Base-by-base conservation (phyloP, 2,329 filamentous ascomycete genomes). In the Lecanicillium sp. region DNA sequence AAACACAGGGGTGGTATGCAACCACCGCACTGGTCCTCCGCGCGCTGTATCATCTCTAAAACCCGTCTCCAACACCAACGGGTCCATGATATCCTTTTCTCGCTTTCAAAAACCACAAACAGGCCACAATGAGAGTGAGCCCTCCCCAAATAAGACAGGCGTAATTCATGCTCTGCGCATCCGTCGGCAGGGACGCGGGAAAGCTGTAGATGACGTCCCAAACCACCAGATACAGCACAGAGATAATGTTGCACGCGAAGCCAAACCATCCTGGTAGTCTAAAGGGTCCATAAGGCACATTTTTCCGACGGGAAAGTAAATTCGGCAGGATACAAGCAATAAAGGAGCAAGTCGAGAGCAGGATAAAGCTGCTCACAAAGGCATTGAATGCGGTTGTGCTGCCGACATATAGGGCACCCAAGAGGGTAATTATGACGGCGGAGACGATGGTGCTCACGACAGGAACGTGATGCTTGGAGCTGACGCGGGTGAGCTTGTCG, bases 161-260 rank as follows among this genome's bases (percentile, higher is more conserved):
- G 37, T 68, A 78, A 50, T 78, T 78, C 73, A 78, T 78, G 28
- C 57, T 67, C 13, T 53, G 49, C 0, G 63, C 62, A 2, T 55
- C 53, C 1, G 64, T 65, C 0, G 73, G 73, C 18, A 68, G 42
- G 0, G 63, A 50, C 36, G 63, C 65, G 0, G 73, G 73, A 49
- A 76, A 82, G 51, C 73, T 78, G 52, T 78, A 83, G 29, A 83
- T 75, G 8, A 83, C 70, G 4, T 75, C 67, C 55, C 77, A 82
- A 0, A 70, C 68, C 3, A 70, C 42, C 45, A 83, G 78, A 50
- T 81, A 83, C 1, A 59, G 52, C 45, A 73, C 71, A 1, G 71
- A 64, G 1, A 75, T 47, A 3, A 60, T 58, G 22, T 75, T 75
- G 2, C 81, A 57, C 0, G 57, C 44, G 43, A 72, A 76, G 1